Evolutionary conservation across 805 yeast genomes (phyloP), one percentile per base, ranked within the genome.

Genomic region (Starmerella stigmatis): DNA sequence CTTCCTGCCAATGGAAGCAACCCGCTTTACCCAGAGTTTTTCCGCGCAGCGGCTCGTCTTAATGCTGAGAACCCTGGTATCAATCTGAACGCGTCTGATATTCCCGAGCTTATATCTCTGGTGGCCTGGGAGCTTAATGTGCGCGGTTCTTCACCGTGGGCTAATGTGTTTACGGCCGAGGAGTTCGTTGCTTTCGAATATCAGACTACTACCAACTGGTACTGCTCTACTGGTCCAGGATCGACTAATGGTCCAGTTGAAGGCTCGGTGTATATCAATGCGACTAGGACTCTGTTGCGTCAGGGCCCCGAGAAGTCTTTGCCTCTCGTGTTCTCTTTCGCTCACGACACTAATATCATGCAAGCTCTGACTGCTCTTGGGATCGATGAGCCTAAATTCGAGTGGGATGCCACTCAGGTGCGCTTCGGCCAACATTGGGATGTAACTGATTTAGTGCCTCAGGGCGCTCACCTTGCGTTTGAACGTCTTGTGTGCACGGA

Each of bases 341-440:
- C 76, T 15, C 81, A 76, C 59, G 81, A 76, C 55, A 74, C 78
- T 22, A 78, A 76, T 54, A 60, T 75, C 31, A 74, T 73, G 47
- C 64, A 71, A 21, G 65, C 70, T 51, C 66, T 69, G 37, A 58
- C 75, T 20, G 66, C 75, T 2, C 61, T 75, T 28, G 79, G 79
- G 3, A 47, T 76, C 29, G 63, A 71, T 19, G 62, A 59, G 30
- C 70, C 73, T 12, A 64, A 60, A 11, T 52, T 60, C 16, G 55
- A 64, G 19, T 70, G 70, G 50, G 63, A 64, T 40, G 42, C 56
- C 8, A 60, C 63, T 40, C 35, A 51, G 36, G 65, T 74, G 35
- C 68, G 66, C 13, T 75, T 75, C 63, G 65, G 67, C 43, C 62
- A 69, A 46, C 61, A 67, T 10, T 79, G 69, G 65, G 68, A 64